Conservation (phyloP, 768 basidiomycete genomes). For the Tulasnella sp. region DNA sequence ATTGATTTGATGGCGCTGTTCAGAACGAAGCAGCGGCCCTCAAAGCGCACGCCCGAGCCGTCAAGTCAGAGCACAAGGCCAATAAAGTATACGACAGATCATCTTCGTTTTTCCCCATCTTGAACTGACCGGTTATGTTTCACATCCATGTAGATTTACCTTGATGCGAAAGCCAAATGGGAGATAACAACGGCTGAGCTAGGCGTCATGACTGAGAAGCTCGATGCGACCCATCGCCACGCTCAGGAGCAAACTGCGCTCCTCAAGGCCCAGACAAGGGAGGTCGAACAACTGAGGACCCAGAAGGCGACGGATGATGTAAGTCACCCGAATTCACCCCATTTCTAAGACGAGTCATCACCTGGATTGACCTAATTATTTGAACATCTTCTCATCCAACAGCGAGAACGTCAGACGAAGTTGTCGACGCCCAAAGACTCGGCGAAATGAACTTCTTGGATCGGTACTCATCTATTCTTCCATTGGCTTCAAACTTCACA, state of each 20-base stretch:
- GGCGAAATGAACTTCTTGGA: too few relatives aligned
- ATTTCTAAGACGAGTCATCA: too few relatives aligned
- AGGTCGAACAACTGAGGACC: slow-evolving; percentile 55
- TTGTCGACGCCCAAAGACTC: too few relatives aligned
- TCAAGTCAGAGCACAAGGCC: slow-evolving; percentile 47
- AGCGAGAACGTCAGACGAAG: too few relatives aligned
- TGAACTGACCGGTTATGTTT: slow-evolving; percentile 23
- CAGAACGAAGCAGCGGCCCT: slow-evolving; percentile 47
- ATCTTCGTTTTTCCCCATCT: not conserved
- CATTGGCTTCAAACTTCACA: too few relatives aligned
- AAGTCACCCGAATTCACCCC: too few relatives aligned
- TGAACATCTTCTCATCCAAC: too few relatives aligned
- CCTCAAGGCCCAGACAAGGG: slow-evolving; percentile 57
- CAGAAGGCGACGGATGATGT: slow-evolving; percentile 60
- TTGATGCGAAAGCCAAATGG: slow-evolving; percentile 51
- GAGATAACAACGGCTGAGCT: slow-evolving; percentile 43
- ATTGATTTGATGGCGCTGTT: too few relatives aligned
- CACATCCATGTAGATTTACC: slow-evolving; percentile 48
- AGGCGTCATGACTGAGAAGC: slow-evolving; percentile 35
- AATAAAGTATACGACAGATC: not conserved
- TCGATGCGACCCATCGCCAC: slow-evolving; percentile 43
- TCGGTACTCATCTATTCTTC: too few relatives aligned
- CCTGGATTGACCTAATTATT: too few relatives aligned
- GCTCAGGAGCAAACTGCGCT: slow-evolving; percentile 50
- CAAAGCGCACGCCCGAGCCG: slow-evolving; percentile 40